A percentile compares a stretch with the other conserved stretches of the same genome.
Evolutionary conservation across 2,329 filamentous ascomycete genomes (phyloP).

Genomic region (Phaeosphaeriaceae sp.): DNA sequence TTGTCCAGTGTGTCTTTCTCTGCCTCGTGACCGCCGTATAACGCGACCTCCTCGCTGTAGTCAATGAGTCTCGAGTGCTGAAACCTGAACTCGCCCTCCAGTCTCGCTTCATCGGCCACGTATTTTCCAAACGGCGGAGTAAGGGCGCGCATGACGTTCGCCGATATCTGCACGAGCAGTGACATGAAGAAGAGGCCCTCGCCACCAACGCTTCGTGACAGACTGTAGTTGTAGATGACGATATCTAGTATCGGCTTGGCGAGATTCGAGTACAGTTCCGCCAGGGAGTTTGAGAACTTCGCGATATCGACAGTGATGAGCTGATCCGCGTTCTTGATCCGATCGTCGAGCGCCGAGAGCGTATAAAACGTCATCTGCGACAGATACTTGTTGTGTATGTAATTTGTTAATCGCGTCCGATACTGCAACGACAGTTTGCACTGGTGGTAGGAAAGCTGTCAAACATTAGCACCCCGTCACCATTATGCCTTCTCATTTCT

Average conservation of each 20-base stretch:
- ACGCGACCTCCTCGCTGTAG: conserved; percentile 91
- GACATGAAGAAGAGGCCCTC: conserved; percentile 97
- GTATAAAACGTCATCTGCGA: conserved; percentile 99
- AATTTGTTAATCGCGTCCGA: conserved; percentile 87
- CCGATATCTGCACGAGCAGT: conserved; percentile 89
- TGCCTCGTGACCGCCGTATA: conserved; percentile 89
- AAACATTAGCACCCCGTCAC: conserved; percentile 23
- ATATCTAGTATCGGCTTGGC: conserved; percentile 95
- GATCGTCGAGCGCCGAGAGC: conserved; percentile 90
- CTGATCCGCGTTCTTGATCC: conserved; percentile 98
- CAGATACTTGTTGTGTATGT: conserved; percentile 94
- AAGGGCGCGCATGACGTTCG: conserved; percentile 88
- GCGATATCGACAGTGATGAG: conserved; percentile 96
- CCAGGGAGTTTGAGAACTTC: conserved; percentile 93
- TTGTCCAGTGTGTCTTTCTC: conserved; percentile 98
- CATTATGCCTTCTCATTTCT: neutral
- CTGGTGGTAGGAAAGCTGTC: conserved; percentile 91
- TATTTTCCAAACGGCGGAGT: conserved; percentile 98
- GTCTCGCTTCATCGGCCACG: conserved; percentile 90
- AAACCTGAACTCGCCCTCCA: conserved; percentile 96
- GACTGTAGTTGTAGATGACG: conserved; percentile 93
- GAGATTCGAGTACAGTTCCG: conserved; percentile 94
- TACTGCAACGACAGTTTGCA: conserved; percentile 93
- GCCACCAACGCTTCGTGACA: conserved; percentile 93
- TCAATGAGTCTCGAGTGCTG: conserved; percentile 95